These are phyloP conservation scores for Pichia sp. DNA, from an alignment of 1,139 yeast species.

Conservation along the genomic window DNA sequence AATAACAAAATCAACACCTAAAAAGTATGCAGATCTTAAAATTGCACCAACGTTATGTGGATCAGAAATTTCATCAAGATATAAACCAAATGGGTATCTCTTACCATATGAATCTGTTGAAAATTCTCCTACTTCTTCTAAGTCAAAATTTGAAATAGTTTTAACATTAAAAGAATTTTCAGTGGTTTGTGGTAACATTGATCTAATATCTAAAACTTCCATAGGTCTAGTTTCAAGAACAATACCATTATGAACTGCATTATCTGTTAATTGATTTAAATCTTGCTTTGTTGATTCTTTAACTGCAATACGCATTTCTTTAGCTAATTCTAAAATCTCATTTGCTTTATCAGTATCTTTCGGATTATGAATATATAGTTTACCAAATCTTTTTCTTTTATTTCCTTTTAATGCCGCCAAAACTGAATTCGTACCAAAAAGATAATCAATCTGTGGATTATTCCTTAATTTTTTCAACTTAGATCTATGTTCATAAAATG, in stretches of 20 bases:
- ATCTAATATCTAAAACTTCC: conserved; percentile 37
- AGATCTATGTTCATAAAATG: conserved; percentile 8
- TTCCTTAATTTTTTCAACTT: conserved; percentile 7
- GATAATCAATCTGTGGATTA: conserved; percentile 55
- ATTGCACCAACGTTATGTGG: conserved; percentile 91
- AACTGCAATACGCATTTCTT: conserved; percentile 24
- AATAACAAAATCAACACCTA: conserved; percentile 79
- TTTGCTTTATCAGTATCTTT: conserved; percentile 27
- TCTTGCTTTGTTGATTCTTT: conserved; percentile 42
- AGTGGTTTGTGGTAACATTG: conserved; percentile 31
- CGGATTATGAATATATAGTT: conserved; percentile 44
- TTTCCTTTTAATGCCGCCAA: conserved; percentile 57
- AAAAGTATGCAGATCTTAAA: conserved; percentile 69
- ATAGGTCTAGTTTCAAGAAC: conserved; percentile 65
- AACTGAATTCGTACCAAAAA: conserved; percentile 75
- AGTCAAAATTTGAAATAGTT: conserved; percentile 14
- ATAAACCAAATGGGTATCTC: conserved; percentile 62
- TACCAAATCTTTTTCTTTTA: conserved; percentile 47
- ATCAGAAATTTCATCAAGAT: conserved; percentile 77
- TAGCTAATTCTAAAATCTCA: conserved; percentile 42
- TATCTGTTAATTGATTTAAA: conserved; percentile 53
- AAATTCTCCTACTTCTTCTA: not conserved
- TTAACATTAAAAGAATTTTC: conserved; percentile 31
- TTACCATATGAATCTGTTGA: conserved; percentile 14
- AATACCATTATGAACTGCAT: conserved; percentile 79